Percentiles rank a stretch among this genome's conserved stretches.
Evolutionary conservation across 805 yeast species (phyloP).

Genomic region (Yamadazyma sp.): DNA sequence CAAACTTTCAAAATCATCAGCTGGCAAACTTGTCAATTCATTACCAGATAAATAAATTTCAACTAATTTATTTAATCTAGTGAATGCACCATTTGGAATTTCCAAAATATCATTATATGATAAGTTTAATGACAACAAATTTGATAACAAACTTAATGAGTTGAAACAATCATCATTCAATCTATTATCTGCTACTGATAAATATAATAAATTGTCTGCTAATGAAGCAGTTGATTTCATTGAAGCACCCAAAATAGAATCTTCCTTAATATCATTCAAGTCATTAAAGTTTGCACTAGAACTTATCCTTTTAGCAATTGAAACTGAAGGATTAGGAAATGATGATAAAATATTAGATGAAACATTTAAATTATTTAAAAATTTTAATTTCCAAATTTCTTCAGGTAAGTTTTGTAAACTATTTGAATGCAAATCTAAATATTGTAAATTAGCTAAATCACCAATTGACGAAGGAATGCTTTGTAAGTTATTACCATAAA

Average conservation of each 20-base stretch:
- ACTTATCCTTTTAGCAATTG: slow-evolving; percentile 30
- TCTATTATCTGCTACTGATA: slow-evolving; percentile 80
- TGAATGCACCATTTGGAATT: slow-evolving; percentile 69
- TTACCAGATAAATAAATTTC: slow-evolving; percentile 84
- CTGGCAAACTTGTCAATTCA: slow-evolving; percentile 70
- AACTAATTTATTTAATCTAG: slow-evolving; percentile 52
- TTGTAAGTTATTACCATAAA: slow-evolving; percentile 71
- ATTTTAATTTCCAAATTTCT: slow-evolving; percentile 61
- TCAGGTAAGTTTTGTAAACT: slow-evolving; percentile 68
- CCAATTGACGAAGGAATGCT: slow-evolving; percentile 67
- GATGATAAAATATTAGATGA: slow-evolving; percentile 68
- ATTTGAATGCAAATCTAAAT: slow-evolving; percentile 80
- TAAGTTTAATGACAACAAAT: slow-evolving; percentile 64
- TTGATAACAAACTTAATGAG: slow-evolving; percentile 54
- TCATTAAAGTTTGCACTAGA: slow-evolving; percentile 23
- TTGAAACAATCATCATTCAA: slow-evolving; percentile 75
- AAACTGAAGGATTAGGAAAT: slow-evolving; percentile 52
- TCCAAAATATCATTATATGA: slow-evolving; percentile 84
- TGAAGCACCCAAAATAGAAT: neutral
- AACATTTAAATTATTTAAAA: slow-evolving; percentile 59
- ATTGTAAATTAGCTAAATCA: slow-evolving; percentile 52
- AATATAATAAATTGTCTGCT: slow-evolving; percentile 50
- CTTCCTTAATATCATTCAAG: slow-evolving; percentile 6
- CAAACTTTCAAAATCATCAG: slow-evolving; percentile 75
- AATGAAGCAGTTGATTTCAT: slow-evolving; percentile 20